A percentile compares a stretch with the other conserved stretches of the same genome.
Evolutionary conservation across 495 filamentous ascomycete genomes (phyloP).

Genomic region (Penicillium mononematosum): DNA sequence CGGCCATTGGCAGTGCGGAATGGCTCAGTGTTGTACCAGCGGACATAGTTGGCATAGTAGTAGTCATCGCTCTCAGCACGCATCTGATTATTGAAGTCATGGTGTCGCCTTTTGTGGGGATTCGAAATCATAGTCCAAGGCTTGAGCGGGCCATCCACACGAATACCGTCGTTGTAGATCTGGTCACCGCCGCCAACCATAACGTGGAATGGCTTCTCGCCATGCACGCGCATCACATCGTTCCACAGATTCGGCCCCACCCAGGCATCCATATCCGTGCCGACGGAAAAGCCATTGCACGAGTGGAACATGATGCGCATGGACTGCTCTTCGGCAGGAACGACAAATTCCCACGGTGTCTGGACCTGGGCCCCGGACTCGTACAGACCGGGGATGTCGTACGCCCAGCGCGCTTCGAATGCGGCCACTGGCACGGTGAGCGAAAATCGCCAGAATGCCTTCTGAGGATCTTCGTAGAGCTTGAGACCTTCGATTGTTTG

Average conservation of each 20-base stretch:
- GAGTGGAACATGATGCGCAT: conserved; percentile 97
- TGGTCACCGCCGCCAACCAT: conserved; percentile 97
- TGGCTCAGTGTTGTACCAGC: conserved; percentile 81
- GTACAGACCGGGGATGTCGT: conserved; percentile 43
- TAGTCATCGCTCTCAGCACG: conserved; percentile 79
- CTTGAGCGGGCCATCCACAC: conserved; percentile 75
- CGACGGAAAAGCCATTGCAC: conserved; percentile 94
- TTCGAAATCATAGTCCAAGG: conserved; percentile 79
- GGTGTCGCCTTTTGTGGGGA: conserved; percentile 76
- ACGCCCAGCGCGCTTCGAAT: conserved; percentile 51
- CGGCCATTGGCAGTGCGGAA: conserved; percentile 81
- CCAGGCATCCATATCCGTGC: conserved; percentile 83
- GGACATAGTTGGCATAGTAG: conserved; percentile 85
- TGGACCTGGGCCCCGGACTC: conserved; percentile 40
- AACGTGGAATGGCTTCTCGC: conserved; percentile 78
- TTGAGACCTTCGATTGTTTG: conserved; percentile 53
- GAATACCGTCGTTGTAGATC: conserved; percentile 90
- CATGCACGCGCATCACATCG: conserved; percentile 72
- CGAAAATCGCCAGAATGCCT: conserved; percentile 80
- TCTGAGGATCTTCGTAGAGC: conserved; percentile 74
- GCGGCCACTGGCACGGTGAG: conserved; percentile 51
- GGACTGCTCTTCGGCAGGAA: conserved; percentile 74
- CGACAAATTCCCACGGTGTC: conserved; percentile 58
- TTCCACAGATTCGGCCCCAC: conserved; percentile 85
- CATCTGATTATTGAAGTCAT: conserved; percentile 70